Evolutionary conservation across 345 rosid genomes (phyloP).

Genomic region (Theobroma cacao): DNA sequence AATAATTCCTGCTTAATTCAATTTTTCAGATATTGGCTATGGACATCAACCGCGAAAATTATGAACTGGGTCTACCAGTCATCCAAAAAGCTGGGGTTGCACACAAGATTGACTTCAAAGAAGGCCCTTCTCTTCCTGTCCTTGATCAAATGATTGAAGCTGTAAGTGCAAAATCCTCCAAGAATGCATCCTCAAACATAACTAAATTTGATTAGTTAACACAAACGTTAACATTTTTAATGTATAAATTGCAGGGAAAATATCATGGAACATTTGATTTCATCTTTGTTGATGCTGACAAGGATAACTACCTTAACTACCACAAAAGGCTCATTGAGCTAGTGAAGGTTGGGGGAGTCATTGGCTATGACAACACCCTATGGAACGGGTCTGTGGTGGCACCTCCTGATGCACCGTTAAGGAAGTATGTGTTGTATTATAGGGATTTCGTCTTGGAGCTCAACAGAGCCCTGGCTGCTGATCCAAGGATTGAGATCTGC

Average conservation of each 20-base stretch:
- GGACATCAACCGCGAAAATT: constrained; percentile 83
- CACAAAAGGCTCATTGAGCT: constrained; percentile 77
- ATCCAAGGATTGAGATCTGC: constrained; percentile 92
- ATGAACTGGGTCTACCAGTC: constrained; percentile 78
- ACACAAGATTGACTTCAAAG: constrained; percentile 86
- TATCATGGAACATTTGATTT: constrained; percentile 72
- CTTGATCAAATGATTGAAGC: constrained; percentile 75
- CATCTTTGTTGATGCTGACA: constrained; percentile 92
- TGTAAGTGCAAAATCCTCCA: constrained; percentile 50
- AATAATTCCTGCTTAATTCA: neutral
- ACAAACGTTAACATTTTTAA: neutral
- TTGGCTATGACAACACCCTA: constrained; percentile 92
- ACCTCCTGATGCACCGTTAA: constrained; percentile 70
- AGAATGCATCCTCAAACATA: constrained; percentile 26
- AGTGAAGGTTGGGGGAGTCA: constrained; percentile 81
- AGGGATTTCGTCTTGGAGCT: constrained; percentile 84
- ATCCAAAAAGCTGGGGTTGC: constrained; percentile 86
- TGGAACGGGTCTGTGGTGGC: constrained; percentile 93
- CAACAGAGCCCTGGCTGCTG: constrained; percentile 86
- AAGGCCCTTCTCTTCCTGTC: constrained; percentile 93
- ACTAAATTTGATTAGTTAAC: neutral
- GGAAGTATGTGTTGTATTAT: constrained; percentile 74
- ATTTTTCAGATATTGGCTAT: constrained; percentile 71
- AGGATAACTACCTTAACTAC: constrained; percentile 87
- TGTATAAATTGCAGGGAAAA: constrained; percentile 43